Conservation (phyloP, 345 rosid species). For the Salix brachista region DNA sequence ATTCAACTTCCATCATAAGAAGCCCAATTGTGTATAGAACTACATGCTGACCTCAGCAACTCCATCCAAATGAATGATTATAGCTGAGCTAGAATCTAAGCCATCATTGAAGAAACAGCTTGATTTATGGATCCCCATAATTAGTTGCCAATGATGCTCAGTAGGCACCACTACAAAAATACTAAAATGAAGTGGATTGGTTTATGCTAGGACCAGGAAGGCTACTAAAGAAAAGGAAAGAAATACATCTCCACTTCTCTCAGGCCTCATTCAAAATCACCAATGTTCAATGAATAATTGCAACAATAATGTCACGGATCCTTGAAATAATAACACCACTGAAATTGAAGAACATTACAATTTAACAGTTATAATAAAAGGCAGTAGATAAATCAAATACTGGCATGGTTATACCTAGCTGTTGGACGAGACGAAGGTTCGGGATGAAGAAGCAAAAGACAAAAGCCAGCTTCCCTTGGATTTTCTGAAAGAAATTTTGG, state of each 20-base stretch:
- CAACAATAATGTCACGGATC: not conserved
- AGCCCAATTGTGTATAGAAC: not conserved
- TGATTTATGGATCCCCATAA: not conserved
- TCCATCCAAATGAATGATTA: not conserved
- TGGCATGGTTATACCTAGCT: slow-evolving; percentile 45
- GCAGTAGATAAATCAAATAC: not conserved
- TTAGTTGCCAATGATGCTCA: not conserved
- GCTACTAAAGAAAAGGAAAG: not conserved
- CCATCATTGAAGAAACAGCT: not conserved
- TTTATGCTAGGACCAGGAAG: not conserved
- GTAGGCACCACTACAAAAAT: not conserved
- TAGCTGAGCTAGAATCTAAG: not conserved
- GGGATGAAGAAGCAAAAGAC: slow-evolving; percentile 86
- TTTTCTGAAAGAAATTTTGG: slow-evolving; percentile 57
- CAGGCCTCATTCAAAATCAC: not conserved
- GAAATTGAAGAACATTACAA: not conserved
- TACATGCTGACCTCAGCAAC: not conserved
- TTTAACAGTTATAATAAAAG: not conserved
- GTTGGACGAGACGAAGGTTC: slow-evolving; percentile 66
- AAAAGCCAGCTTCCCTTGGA: slow-evolving; percentile 69
- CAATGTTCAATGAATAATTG: not conserved
- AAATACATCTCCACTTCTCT: not conserved
- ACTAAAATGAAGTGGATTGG: not conserved
- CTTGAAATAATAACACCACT: not conserved
- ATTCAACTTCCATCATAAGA: not conserved